Percentiles rank a stretch among this genome's conserved stretches.
These are phyloP conservation scores for Mucor velutinosus DNA, from an alignment of 371 early-diverging fungal species.

Conservation along the genomic window DNA sequence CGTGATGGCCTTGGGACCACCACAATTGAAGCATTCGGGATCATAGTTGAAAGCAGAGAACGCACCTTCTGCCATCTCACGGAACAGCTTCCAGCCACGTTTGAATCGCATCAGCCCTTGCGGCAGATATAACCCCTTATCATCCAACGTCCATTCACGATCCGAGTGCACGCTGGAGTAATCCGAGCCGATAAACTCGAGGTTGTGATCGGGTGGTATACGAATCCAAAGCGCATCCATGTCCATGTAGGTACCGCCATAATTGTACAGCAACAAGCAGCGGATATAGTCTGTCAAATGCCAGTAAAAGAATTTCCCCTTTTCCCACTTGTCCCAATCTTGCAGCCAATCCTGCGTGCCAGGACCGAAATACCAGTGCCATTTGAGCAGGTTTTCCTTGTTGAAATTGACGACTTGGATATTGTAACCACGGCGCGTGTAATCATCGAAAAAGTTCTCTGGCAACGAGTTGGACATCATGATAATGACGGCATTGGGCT, in stretches of 20 bases:
- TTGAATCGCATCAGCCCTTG: conserved; percentile 69
- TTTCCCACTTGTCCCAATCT: conserved; percentile 63
- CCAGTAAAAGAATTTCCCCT: conserved; percentile 57
- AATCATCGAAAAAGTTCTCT: conserved; percentile 55
- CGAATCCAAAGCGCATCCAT: conserved; percentile 72
- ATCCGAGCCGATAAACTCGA: conserved; percentile 69
- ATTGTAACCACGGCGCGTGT: conserved; percentile 59
- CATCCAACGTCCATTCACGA: conserved; percentile 62
- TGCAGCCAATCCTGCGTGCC: conserved; percentile 63
- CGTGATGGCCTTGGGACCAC: conserved; percentile 67
- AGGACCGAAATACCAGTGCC: conserved; percentile 67
- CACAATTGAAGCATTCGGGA: conserved; percentile 66
- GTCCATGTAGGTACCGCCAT: conserved; percentile 74
- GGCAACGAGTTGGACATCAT: conserved; percentile 64
- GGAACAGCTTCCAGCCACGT: conserved; percentile 62
- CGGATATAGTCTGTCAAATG: conserved; percentile 68
- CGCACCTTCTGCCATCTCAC: conserved; percentile 61
- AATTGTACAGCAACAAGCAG: conserved; percentile 60
- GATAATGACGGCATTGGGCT: conserved; percentile 61
- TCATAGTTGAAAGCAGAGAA: conserved; percentile 59
- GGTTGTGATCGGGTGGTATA: conserved; percentile 53
- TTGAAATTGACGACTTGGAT: conserved; percentile 61
- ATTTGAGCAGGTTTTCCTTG: conserved; percentile 57
- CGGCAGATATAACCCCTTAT: conserved; percentile 61
- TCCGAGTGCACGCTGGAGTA: conserved; percentile 52